Base-by-base conservation (phyloP, 345 rosid genomes). In the Raphanus raphanistrum region DNA sequence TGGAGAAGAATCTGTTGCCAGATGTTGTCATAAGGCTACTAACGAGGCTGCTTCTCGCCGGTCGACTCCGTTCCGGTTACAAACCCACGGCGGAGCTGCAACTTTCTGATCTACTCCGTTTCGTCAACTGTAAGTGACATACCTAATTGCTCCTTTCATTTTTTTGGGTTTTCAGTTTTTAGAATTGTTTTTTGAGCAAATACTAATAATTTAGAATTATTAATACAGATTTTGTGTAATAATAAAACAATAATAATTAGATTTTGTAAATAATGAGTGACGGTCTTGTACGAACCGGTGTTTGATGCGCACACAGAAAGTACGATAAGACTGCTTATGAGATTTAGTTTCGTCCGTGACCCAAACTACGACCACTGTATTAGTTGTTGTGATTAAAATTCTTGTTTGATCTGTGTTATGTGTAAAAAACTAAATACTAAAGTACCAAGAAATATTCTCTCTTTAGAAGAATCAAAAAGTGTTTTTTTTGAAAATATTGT, bases 1-100 rank as follows among this genome's bases (percentile, higher is more conserved):
- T 92, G 48, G 97, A 94, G 86, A 83, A 87, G 59, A 92, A 90
- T 71, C 62, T 94, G 62, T 76, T 94, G n/a, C 96, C 98, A 1
- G 97, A 92, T 80, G 77, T 82, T 26, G 82, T 90, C 54, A 45
- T 90, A 4, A 75, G 96, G 59, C 78, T 84, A 63, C 85, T 92
- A 6, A 91, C 94, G 2, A 88, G 94, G 52, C 60, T 89, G 26
- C 93, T 88, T 73, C 76, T 94, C 55, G 88, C 93, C 31, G 72
- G 76, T 63, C 90, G 97, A 17, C 96, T 94, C 62, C 92, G 93
- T 52, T 88, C 90, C 75, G 69, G 89, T 73, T 84, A 86, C 86
- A 85, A 79, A 77, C 61, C 88, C 50, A 82, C 91, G 29, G 75
- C 88, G 58, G 85, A 90, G 25, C 81, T 83, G 41, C 96, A 92